A percentile compares a stretch with the other conserved stretches of the same genome.
Evolutionary conservation across 345 rosid species (phyloP).

Genomic region (Syzygium oleosum): DNA sequence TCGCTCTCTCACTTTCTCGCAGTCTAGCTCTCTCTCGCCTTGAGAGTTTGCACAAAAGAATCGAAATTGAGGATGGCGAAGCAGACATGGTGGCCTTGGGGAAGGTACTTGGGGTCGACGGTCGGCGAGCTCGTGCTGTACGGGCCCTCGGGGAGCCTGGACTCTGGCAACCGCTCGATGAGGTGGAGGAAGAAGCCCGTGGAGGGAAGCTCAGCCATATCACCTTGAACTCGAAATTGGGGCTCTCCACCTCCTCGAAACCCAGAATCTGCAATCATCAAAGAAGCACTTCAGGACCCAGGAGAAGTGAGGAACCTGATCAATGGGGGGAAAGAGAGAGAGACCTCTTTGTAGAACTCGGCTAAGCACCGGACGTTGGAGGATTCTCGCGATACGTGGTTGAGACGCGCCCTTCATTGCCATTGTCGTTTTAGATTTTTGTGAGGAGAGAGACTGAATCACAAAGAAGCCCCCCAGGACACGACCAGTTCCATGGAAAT

Average conservation of each 20-base stretch:
- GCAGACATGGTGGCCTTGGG: conserved; percentile 77
- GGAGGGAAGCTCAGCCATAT: conserved; percentile 74
- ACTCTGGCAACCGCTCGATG: conserved; percentile 53
- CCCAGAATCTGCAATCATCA: conserved; percentile 47
- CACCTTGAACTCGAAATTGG: conserved; percentile 64
- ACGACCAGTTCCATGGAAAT: too few relatives aligned
- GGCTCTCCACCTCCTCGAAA: conserved; percentile 66
- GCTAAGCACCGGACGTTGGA: conserved; percentile 63
- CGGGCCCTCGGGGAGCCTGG: conserved; percentile 81
- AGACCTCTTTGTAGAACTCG: conserved; percentile 65
- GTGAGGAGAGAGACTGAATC: background rate
- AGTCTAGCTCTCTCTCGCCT: conserved; percentile 21
- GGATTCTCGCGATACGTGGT: conserved; percentile 84
- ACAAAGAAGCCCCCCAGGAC: background rate
- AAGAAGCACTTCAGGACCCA: background rate
- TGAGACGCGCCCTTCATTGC: conserved; percentile 46
- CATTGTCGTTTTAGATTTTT: conserved; percentile 7
- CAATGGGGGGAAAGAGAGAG: background rate
- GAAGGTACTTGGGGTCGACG: conserved; percentile 63
- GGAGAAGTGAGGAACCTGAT: background rate
- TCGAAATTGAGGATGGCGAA: conserved; percentile 75
- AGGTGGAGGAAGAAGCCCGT: conserved; percentile 52
- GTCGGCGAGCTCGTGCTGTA: conserved; percentile 50
- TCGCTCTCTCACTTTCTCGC: too few relatives aligned
- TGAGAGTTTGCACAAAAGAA: conserved; percentile 48